A percentile compares a stretch with the other conserved stretches of the same genome.
phyloP scores from a whole-genome alignment of 805 yeast species.

The Saccharomycopsis fibuligera region DNA sequence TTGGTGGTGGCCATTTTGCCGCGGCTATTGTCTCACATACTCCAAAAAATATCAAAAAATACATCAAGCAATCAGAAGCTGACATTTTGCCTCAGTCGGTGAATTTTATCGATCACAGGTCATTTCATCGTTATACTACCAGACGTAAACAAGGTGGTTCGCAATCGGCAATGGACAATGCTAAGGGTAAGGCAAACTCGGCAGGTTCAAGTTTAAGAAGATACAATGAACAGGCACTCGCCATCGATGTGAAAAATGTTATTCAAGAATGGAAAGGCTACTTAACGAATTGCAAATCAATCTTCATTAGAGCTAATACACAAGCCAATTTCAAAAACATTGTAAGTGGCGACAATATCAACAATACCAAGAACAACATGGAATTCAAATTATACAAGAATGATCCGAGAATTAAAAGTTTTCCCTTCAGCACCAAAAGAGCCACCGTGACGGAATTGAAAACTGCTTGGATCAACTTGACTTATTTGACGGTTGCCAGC shows the following conservation, averaged over 20 bases:
- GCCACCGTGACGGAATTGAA: slow-evolving; percentile 79
- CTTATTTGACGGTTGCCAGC: slow-evolving; percentile 49
- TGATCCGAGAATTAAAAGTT: slow-evolving; percentile 58
- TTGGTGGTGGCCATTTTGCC: slow-evolving; percentile 98
- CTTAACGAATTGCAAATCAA: slow-evolving; percentile 55
- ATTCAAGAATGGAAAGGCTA: slow-evolving; percentile 58
- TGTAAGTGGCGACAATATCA: slow-evolving; percentile 54
- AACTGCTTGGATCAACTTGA: slow-evolving; percentile 75
- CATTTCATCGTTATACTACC: slow-evolving; percentile 92
- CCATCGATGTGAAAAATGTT: slow-evolving; percentile 68
- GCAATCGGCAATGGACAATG: slow-evolving; percentile 86
- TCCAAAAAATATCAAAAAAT: slow-evolving; percentile 50
- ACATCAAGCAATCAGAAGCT: slow-evolving; percentile 35
- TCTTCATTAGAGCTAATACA: slow-evolving; percentile 80
- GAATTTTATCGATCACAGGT: slow-evolving; percentile 63
- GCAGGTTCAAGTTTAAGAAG: slow-evolving; percentile 91
- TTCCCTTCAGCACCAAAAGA: slow-evolving; percentile 87
- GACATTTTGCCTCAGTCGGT: slow-evolving; percentile 58
- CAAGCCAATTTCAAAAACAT: slow-evolving; percentile 56
- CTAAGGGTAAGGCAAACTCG: slow-evolving; percentile 91
- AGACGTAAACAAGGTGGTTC: slow-evolving; percentile 98
- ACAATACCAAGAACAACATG: slow-evolving; percentile 1
- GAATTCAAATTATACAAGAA: slow-evolving; percentile 36
- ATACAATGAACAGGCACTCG: slow-evolving; percentile 79
- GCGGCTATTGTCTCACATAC: slow-evolving; percentile 84